Base-by-base conservation (phyloP, 768 basidiomycete species). In the Trametes cingulata region DNA sequence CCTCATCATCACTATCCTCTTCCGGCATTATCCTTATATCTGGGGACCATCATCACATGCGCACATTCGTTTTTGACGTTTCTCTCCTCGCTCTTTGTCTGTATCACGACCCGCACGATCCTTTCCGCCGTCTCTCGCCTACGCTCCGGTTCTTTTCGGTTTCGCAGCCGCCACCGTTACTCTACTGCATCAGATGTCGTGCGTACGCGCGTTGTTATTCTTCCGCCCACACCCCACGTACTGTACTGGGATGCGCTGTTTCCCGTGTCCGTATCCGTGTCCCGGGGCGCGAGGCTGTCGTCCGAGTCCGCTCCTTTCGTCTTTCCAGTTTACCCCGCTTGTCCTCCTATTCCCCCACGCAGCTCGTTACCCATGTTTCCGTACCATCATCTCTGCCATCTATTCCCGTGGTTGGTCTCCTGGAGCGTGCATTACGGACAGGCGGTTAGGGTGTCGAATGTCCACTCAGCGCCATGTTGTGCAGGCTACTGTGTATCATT, bases 21-120 rank as follows among this genome's bases (percentile, higher is more conserved):
- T 63, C 43, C 51, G 47, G 56, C 45, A 62, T 52, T 65, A 65
- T 67, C 66, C 52, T 63, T 64, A 64, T 66, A 67, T 59, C 56
- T 56, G 64, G 66, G 64, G 59, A 64, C 68, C 52, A 60, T 50
- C 59, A 45, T 41, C 52, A 61, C 52, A 48, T 58, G 61, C 65
- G 55, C 57, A 65, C 64, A 58, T 59, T 67, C 64, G 37, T 67
- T 67, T 51, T 49, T 57, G 52, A 20, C 14, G 24, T 50, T 41
- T 52, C 41, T 56, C 53, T 49, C 39, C 59, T 51, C 39, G 43
- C 54, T 39, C 54, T 50, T 45, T 60, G 57, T 56, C 57, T 64
- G 56, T 64, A 64, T 62, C 58, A 67, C 59, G 66, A 65, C 63
- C 43, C 42, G 41, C 59, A 62, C 56, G 61, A 64, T 57, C 60